Evolutionary conservation across 1,139 yeast species (phyloP).

Genomic region (Debaryomyces subglobosus): DNA sequence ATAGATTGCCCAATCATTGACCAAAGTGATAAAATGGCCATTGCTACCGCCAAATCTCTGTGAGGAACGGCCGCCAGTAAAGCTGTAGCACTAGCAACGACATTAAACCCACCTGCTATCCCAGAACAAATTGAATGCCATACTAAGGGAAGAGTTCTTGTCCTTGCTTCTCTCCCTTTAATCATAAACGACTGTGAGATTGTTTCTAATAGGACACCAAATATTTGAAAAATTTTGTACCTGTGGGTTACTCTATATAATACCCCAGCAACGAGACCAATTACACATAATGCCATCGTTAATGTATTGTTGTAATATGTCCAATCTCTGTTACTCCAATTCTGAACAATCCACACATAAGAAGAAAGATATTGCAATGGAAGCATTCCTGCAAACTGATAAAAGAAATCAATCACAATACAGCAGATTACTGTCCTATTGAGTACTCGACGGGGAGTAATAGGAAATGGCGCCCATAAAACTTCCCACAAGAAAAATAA

Average conservation of each 20-base stretch:
- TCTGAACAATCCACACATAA: constrained; percentile 17
- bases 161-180: background rate
- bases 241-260: constrained; percentile 29
- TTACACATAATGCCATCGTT: constrained; percentile 32
- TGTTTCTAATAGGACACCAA: constrained; percentile 28
- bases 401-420: constrained; percentile 29
- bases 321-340: constrained; percentile 30
- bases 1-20: constrained; percentile 46
- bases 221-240: constrained; percentile 28
- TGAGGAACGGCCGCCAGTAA: constrained; percentile 42
- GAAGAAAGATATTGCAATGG: constrained; percentile 13
- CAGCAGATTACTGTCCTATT: constrained; percentile 36
- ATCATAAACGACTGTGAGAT: constrained; percentile 25
- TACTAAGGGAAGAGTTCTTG: background rate
- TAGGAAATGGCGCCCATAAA: constrained; percentile 31
- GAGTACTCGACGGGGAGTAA: constrained; percentile 33
- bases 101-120: background rate
- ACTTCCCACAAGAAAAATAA: constrained; percentile 28
- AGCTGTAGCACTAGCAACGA: constrained; percentile 17
- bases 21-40: constrained; percentile 43
- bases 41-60: constrained; percentile 47
- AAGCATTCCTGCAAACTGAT: constrained; percentile 23
- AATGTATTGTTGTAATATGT: constrained; percentile 31
- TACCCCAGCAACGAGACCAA: constrained; percentile 32
- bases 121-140: background rate